A percentile compares a stretch with the other conserved stretches of the same genome.
Conservation (phyloP, 2,329 filamentous ascomycete species). For the Sporothrix brasiliensis region DNA sequence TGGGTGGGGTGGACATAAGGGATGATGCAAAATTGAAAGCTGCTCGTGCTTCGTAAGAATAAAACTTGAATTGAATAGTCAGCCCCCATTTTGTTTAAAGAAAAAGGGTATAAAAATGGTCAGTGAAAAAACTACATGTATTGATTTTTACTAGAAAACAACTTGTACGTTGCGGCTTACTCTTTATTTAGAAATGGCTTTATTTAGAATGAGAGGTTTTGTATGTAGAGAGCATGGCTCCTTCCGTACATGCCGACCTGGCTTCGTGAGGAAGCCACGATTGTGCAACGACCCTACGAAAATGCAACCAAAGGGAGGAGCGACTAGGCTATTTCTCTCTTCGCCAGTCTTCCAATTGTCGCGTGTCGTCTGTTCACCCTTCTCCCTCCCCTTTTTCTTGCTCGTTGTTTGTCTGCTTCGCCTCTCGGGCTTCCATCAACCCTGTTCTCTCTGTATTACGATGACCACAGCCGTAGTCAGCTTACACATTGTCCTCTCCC, state of each 20-base stretch:
- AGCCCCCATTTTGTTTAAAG: too few species aligned
- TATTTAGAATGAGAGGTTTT: neutral
- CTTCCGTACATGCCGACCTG: neutral
- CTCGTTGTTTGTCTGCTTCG: neutral
- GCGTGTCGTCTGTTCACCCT: neutral
- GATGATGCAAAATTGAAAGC: too few species aligned
- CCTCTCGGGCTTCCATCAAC: neutral
- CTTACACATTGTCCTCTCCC: neutral
- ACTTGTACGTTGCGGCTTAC: neutral
- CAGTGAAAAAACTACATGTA: too few species aligned
- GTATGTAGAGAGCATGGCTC: neutral
- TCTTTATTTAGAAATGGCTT: neutral
- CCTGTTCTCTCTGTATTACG: neutral
- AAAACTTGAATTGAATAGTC: too few species aligned
- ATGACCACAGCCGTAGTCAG: neutral
- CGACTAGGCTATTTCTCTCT: neutral
- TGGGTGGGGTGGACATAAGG: too few species aligned
- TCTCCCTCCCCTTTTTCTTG: neutral
- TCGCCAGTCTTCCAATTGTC: neutral
- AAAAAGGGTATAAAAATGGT: too few species aligned
- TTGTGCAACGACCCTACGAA: neutral
- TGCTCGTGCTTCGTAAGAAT: too few species aligned
- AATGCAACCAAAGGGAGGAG: slow-evolving; percentile 8
- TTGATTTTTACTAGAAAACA: neutral
- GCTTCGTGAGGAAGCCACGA: neutral